Base-by-base conservation (phyloP, 306 rosid species). In the Trifolium dubium region DNA sequence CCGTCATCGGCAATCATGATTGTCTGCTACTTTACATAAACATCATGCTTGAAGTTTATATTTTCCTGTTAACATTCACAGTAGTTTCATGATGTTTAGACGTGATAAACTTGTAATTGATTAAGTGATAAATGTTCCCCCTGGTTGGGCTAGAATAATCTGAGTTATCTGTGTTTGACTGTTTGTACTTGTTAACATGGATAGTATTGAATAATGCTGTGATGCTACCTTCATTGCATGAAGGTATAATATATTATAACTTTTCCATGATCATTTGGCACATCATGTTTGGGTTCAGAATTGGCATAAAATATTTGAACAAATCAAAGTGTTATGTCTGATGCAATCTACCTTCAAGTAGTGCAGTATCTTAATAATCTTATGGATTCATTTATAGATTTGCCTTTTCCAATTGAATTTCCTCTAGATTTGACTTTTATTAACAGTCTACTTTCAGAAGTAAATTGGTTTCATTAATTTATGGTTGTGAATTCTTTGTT, bases 331-430 rank as follows among this genome's bases (percentile, higher is more conserved):
- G 40, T 39, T 46, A 34, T 74, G 43, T 15, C 40, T 63, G 23
- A 60, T 39, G 50, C 6, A 58, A 72, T 61, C 77, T 17, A 31
- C 46, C 47, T 60, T 73, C 34, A 60, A 30, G 60, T 32, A 12
- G 64, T 63, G 41, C 41, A 19, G 6, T 47, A 10, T 74, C 71
- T 58, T 63, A 31, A 14, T 64, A 50, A 39, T 17, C 1, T 31
- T 34, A 32, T 59, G 18, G 31, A 8, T 43, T 55, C 64, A 14
- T 34, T 55, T 72, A 14, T 34, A 4, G 10, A 46, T 79, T 72
- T 79, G 55, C 55, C 43, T 79, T 67, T 29, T 34, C 49, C 28
- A 46, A 73, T 73, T 73, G 31, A 67, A 67, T 23, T 71, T 17
- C 37, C 8, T 15, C 32, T 15, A 39, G 47, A 71, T 60, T 34